These are phyloP conservation scores for Tulasnella sp. DNA, from an alignment of 768 basidiomycete genomes.

Conservation along the genomic window DNA sequence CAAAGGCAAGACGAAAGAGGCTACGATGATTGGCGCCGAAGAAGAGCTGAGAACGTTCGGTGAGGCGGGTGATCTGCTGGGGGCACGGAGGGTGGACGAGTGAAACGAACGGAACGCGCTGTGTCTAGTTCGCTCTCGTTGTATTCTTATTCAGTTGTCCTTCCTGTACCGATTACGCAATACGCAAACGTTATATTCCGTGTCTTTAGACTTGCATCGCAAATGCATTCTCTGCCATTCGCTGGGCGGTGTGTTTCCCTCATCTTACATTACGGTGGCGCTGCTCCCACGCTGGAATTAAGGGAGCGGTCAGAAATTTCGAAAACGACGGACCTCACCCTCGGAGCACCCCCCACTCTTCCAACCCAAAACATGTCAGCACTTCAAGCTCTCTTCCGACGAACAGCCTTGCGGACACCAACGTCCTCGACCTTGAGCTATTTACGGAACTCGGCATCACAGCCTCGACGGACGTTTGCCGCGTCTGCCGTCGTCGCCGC, in stretches of 20 bases:
- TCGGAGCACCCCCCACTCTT: neutral
- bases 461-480: neutral
- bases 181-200: neutral
- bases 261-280: neutral
- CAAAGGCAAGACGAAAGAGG: neutral
- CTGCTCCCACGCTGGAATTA: neutral
- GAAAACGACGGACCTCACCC: slow-evolving; percentile 2
- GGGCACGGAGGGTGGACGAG: neutral
- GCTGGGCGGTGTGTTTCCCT: neutral
- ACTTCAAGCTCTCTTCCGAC: neutral
- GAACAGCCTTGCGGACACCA: neutral
- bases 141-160: neutral
- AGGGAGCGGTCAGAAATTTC: neutral
- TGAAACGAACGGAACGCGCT: neutral
- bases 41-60: neutral
- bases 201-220: neutral
- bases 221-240: neutral
- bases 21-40: neutral
- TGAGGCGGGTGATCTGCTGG: neutral
- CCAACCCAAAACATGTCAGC: neutral
- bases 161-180: neutral
- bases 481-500: neutral
- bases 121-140: neutral
- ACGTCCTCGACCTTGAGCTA: neutral
- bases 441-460: neutral